Percentiles rank a stretch among this genome's conserved stretches.
Evolutionary conservation across 2,329 filamentous ascomycete genomes (phyloP).

Genomic region (Claviceps maximensis): DNA sequence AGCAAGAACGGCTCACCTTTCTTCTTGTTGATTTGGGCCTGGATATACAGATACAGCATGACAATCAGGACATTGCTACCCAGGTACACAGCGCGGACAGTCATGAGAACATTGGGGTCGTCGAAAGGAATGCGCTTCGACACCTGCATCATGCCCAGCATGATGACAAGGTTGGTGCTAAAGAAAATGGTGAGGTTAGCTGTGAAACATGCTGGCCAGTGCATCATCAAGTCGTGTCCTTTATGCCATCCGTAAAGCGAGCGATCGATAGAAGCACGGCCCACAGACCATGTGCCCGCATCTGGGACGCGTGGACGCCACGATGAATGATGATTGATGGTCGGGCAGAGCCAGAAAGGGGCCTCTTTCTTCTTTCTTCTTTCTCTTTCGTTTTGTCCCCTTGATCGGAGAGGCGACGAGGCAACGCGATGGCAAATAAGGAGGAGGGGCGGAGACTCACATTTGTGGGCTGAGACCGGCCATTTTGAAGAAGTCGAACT

Average conservation of each 20-base stretch:
- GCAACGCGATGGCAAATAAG: background rate
- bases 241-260: background rate
- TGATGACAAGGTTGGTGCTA: slow-evolving; percentile 87
- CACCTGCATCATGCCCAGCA: slow-evolving; percentile 96
- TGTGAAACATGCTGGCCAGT: background rate
- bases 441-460: slow-evolving; percentile 27
- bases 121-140: slow-evolving; percentile 94
- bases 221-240: background rate
- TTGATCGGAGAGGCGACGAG: background rate
- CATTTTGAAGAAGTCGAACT: slow-evolving; percentile 32
- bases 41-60: slow-evolving; percentile 72
- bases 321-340: too few relatives aligned
- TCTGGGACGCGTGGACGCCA: background rate
- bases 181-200: slow-evolving; percentile 11
- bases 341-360: too few relatives aligned
- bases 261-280: background rate
- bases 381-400: too few relatives aligned
- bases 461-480: slow-evolving; percentile 49
- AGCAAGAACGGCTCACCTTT: slow-evolving; percentile 57
- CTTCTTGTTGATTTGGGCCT: slow-evolving; percentile 83
- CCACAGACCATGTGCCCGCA: background rate
- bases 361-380: background rate
- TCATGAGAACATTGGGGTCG: slow-evolving; percentile 51
- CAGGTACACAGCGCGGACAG: slow-evolving; percentile 41
- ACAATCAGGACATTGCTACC: slow-evolving; percentile 69